Conservation (phyloP, 768 basidiomycete species). For the Pulveroboletus frians region DNA sequence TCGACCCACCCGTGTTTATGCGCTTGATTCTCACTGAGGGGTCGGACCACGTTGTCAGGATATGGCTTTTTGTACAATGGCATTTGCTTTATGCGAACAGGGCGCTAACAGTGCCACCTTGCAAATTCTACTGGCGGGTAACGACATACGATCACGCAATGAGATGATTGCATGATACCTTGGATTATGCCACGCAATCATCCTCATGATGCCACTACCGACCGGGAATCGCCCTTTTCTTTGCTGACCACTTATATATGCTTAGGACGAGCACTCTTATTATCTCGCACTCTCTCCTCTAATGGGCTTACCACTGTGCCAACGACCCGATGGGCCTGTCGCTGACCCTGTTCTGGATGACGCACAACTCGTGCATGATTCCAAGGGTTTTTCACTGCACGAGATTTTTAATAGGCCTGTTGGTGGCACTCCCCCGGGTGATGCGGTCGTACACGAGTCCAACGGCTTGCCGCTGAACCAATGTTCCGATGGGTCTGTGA, state of each 20-base stretch:
- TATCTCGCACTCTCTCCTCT: neutral
- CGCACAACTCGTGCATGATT: neutral
- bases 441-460: neutral
- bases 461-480: neutral
- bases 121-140: slow-evolving; percentile 6
- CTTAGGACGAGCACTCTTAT: too few relatives aligned
- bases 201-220: neutral
- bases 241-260: slow-evolving; percentile 9
- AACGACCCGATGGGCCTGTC: neutral
- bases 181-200: neutral
- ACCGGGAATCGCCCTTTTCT: neutral
- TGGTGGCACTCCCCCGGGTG: neutral
- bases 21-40: neutral
- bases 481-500: neutral
- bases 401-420: neutral
- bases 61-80: neutral
- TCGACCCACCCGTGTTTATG: neutral
- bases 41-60: neutral
- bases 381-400: neutral
- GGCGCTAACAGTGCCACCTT: neutral
- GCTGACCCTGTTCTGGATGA: neutral
- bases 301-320: slow-evolving; percentile 20
- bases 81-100: slow-evolving; percentile 1
- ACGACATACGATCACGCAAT: slow-evolving; percentile 34
- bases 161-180: slow-evolving; percentile 13